A percentile compares a stretch with the other conserved stretches of the same genome.
phyloP scores from a whole-genome alignment of 75 land plant species.

The Pinus albicaulis region DNA sequence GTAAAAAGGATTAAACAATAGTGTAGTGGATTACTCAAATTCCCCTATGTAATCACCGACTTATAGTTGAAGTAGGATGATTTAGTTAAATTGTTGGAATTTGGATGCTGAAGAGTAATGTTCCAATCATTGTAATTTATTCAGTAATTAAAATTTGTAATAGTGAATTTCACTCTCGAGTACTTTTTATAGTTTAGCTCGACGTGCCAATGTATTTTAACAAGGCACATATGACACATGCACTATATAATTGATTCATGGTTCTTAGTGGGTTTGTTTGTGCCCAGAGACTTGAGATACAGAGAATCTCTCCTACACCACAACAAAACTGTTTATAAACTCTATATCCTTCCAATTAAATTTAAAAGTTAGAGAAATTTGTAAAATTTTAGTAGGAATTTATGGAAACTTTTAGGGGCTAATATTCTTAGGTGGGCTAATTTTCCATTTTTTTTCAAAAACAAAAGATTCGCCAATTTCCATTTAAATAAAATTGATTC shows the following conservation, averaged over 20 bases:
- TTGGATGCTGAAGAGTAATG: slow-evolving; percentile 63
- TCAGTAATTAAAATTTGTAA: slow-evolving; percentile 56
- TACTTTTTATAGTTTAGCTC: slow-evolving; percentile 59
- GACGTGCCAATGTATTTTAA: too few species aligned
- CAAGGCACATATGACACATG: too few species aligned
- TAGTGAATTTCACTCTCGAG: slow-evolving; percentile 68
- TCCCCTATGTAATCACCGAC: slow-evolving; percentile 36
- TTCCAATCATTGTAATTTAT: slow-evolving; percentile 63
- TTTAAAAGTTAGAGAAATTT: too few species aligned
- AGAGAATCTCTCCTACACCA: slow-evolving; percentile 10
- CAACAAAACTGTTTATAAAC: neutral
- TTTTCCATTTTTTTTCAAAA: too few species aligned
- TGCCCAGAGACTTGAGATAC: too few species aligned
- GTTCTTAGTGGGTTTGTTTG: too few species aligned
- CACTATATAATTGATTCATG: too few species aligned
- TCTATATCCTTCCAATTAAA: neutral
- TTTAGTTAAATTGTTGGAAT: slow-evolving; percentile 47
- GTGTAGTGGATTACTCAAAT: slow-evolving; percentile 33
- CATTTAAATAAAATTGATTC: too few species aligned
- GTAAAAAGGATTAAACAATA: neutral
- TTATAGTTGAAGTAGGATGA: slow-evolving; percentile 62
- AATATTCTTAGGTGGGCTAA: too few species aligned
- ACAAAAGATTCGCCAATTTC: too few species aligned
- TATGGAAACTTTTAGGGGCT: too few species aligned
- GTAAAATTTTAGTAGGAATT: too few species aligned